These are phyloP conservation scores for Cutaneotrichosporon daszewskae DNA, from an alignment of 1,284 basidiomycete genomes.

Conservation along the genomic window DNA sequence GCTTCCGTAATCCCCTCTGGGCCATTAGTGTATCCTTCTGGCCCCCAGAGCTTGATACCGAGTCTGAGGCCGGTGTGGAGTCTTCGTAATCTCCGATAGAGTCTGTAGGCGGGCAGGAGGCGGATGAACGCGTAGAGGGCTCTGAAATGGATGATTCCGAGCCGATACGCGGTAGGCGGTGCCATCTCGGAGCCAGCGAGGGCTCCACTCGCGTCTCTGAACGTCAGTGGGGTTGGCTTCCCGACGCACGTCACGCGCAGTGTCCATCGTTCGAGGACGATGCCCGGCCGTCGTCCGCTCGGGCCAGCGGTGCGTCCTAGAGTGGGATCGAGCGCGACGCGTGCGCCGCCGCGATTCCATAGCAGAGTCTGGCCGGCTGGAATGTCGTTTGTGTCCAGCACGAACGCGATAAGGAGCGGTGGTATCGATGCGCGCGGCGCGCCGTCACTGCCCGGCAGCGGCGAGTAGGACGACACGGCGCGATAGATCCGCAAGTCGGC, in stretches of 20 bases:
- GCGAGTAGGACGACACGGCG: constrained; percentile 28
- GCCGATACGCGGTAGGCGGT: constrained; percentile 36
- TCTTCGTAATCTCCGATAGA: constrained; percentile 36
- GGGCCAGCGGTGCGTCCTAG: constrained; percentile 12
- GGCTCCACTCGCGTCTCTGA: too few species aligned
- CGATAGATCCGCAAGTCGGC: constrained; percentile 40
- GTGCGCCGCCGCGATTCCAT: constrained; percentile 31
- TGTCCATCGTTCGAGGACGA: constrained; percentile 46
- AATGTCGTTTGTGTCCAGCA: constrained; percentile 43
- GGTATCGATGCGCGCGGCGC: constrained; percentile 28
- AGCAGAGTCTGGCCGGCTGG: constrained; percentile 37
- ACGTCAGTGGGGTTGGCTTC: neutral
- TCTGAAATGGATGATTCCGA: constrained; percentile 45
- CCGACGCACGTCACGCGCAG: constrained; percentile 33
- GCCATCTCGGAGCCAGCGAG: constrained; percentile 23
- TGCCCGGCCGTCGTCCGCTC: constrained; percentile 28
- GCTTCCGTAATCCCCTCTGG: constrained; percentile 31
- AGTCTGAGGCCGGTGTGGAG: constrained; percentile 39
- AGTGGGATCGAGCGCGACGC: constrained; percentile 26
- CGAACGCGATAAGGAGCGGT: constrained; percentile 44
- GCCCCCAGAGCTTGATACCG: constrained; percentile 46
- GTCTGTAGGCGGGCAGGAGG: constrained; percentile 37
- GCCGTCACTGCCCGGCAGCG: constrained; percentile 4
- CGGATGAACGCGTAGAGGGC: constrained; percentile 39
- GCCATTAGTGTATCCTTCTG: constrained; percentile 34